Evolutionary conservation across 2,329 filamentous ascomycete species (phyloP).

Genomic region (Eutypella sp.): DNA sequence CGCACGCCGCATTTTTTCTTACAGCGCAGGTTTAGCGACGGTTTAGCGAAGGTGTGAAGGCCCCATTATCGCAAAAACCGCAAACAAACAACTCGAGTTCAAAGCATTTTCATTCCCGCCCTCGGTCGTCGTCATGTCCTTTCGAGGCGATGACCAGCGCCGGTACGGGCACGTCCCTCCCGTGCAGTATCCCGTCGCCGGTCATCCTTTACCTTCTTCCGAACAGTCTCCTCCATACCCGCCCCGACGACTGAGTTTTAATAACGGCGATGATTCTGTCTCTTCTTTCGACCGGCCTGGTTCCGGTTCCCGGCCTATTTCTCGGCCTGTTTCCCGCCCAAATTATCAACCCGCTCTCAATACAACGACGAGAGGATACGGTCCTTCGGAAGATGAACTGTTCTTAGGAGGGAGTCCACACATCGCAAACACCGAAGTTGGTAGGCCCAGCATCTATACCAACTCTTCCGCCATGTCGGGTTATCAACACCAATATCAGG

Average conservation of each 20-base stretch:
- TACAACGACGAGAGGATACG: conserved; percentile 26
- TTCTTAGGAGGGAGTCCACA: too few relatives aligned
- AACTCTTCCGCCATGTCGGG: conserved; percentile 43
- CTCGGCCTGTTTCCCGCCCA: conserved; percentile 25
- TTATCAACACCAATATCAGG: conserved; percentile 49
- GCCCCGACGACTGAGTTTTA: conserved; percentile 63
- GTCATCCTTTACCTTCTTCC: conserved; percentile 29
- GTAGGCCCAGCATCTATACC: conserved; percentile 32
- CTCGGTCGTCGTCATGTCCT: conserved; percentile 48
- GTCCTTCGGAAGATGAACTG: conserved; percentile 50
- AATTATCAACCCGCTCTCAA: conserved; percentile 24
- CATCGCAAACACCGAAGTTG: conserved; percentile 35
- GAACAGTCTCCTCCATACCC: conserved; percentile 33
- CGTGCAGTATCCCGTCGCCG: conserved; percentile 55
- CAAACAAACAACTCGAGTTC: too few relatives aligned
- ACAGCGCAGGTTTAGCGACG: too few relatives aligned
- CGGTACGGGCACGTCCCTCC: conserved; percentile 64
- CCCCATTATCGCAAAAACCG: too few relatives aligned
- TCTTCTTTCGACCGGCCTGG: conserved; percentile 39
- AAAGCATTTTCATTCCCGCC: too few relatives aligned
- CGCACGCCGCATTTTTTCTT: too few relatives aligned
- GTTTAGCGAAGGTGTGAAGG: too few relatives aligned
- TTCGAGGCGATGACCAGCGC: conserved; percentile 56
- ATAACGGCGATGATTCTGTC: conserved; percentile 66
- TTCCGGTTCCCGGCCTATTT: too few relatives aligned